Evolutionary conservation across 2,329 filamentous ascomycete genomes (phyloP), one percentile per base, ranked within the genome.

Genomic region (Aspergillus sp.): DNA sequence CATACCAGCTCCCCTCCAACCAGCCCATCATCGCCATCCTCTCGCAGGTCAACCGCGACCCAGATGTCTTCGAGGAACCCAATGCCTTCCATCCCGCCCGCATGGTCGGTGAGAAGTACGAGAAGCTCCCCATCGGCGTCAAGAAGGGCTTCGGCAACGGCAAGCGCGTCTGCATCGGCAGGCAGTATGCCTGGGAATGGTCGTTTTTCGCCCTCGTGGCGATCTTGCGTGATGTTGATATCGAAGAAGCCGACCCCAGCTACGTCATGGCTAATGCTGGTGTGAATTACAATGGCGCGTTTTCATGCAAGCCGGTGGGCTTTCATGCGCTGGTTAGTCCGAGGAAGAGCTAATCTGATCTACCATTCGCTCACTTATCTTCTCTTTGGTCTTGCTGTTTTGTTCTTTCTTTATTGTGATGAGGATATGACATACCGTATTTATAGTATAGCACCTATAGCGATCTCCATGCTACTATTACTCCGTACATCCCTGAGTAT

Each of bases 131-230:
- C 4, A 74, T 74, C 9, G 79, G 79, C 45, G 74, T 75, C 28
- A 85, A 80, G 79, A 86, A 86, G 50, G 60, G 85, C 4, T 91
- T 89, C 56, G 86, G 86, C 0, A 85, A 86, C 48, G 86, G 85
- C 2, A 74, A 78, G 50, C 72, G 86, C 42, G 79, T 71, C 1
- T 91, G 86, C 53, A 88, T 88, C 47, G 86, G 86, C 1, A 72
- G 81, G 5, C 73, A 76, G 0, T 89, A 88, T 62, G 85, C 86
- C 1, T 85, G 81, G 81, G 83, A 89, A 58, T 86, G 89, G 68
- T 75, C 78, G 1, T 61, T 85, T 7, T 66, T 86, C 4, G 74
- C 75, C 5, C 70, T 83, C 51, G 77, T 80, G 0, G 74, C 81
- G 52, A 64, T 88, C 5, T 68, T 89, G 47, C 83, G 86, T 56